These are phyloP conservation scores for Leucosporidium yakuticum DNA, from an alignment of 768 basidiomycete species.

Conservation along the genomic window DNA sequence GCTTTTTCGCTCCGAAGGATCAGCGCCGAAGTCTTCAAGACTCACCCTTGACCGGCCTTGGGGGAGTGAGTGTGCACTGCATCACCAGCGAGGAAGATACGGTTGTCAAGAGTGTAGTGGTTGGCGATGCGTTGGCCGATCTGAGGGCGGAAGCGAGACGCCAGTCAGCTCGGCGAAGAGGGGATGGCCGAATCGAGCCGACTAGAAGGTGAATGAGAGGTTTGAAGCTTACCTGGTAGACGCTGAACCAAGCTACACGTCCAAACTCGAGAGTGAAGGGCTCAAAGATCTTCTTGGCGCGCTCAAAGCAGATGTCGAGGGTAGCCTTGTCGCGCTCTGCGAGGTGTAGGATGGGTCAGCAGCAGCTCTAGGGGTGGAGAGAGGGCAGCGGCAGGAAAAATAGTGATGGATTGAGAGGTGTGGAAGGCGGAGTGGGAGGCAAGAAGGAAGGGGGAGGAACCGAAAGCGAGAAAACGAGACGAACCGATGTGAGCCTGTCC, in stretches of 20 bases:
- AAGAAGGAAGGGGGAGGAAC: no score
- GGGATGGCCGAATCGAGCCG: no score
- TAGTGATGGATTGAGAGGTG: no score
- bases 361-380: no score
- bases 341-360: not conserved
- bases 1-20: not conserved
- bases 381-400: no score
- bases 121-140: slow-evolving; percentile 40
- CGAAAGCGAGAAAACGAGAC: not conserved
- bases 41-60: slow-evolving; percentile 36
- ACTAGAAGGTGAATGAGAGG: no score
- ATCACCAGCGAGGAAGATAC: slow-evolving; percentile 39
- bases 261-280: slow-evolving; percentile 40
- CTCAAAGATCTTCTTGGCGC: slow-evolving; percentile 38
- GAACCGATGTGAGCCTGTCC: slow-evolving; percentile 19
- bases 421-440: no score
- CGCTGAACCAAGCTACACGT: slow-evolving; percentile 39
- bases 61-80: slow-evolving; percentile 40
- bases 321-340: slow-evolving; percentile 31
- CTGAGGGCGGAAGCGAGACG: slow-evolving; percentile 2
- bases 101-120: slow-evolving; percentile 39
- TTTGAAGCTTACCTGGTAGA: slow-evolving; percentile 31
- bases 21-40: not conserved
- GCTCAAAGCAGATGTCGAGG: slow-evolving; percentile 37
- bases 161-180: not conserved